These are phyloP conservation scores for Aureoboletus auriporus DNA, from an alignment of 768 basidiomycete species.

Conservation along the genomic window DNA sequence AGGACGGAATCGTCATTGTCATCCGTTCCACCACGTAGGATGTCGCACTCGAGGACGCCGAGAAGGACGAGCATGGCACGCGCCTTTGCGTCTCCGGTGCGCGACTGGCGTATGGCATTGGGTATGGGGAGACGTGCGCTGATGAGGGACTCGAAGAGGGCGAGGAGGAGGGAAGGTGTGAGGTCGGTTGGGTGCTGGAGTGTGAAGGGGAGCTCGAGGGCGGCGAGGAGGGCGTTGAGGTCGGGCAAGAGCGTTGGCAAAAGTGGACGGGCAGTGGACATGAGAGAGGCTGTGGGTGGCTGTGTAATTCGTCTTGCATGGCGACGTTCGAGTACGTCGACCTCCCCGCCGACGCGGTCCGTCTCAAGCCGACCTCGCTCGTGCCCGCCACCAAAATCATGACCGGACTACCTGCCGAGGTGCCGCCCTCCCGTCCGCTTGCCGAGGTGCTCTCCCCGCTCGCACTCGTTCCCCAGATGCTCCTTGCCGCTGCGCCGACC, in stretches of 20 bases:
- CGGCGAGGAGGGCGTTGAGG: slow-evolving; percentile 45
- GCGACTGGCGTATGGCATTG: slow-evolving; percentile 32
- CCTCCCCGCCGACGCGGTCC: slow-evolving; percentile 37
- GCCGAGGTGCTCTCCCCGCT: slow-evolving; percentile 22
- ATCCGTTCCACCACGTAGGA: slow-evolving; percentile 52
- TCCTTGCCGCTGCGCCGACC: slow-evolving; percentile 19
- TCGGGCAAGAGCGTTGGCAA: slow-evolving; percentile 15
- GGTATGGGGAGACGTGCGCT: slow-evolving; percentile 48
- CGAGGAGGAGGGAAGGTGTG: slow-evolving; percentile 67
- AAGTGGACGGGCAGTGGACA: slow-evolving; percentile 6
- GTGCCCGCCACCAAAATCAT: slow-evolving; percentile 38
- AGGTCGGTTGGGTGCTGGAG: slow-evolving; percentile 56
- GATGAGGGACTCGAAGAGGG: slow-evolving; percentile 63
- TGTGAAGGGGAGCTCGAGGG: slow-evolving; percentile 42
- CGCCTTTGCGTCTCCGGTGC: slow-evolving; percentile 40
- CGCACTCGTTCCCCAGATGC: slow-evolving; percentile 38
- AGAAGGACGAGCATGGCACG: slow-evolving; percentile 73
- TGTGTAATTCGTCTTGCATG: slow-evolving; percentile 7
- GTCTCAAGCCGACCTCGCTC: slow-evolving; percentile 26
- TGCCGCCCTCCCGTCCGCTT: slow-evolving; percentile 7
- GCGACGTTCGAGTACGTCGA: slow-evolving; percentile 39
- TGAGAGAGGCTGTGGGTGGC: too few relatives aligned
- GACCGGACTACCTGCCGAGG: slow-evolving; percentile 36
- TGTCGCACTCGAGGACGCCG: slow-evolving; percentile 65
- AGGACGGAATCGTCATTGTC: slow-evolving; percentile 15